Evolutionary conservation across 2,329 filamentous ascomycete species (phyloP), one percentile per base, ranked within the genome.

Genomic region (Didymellaceae sp.): DNA sequence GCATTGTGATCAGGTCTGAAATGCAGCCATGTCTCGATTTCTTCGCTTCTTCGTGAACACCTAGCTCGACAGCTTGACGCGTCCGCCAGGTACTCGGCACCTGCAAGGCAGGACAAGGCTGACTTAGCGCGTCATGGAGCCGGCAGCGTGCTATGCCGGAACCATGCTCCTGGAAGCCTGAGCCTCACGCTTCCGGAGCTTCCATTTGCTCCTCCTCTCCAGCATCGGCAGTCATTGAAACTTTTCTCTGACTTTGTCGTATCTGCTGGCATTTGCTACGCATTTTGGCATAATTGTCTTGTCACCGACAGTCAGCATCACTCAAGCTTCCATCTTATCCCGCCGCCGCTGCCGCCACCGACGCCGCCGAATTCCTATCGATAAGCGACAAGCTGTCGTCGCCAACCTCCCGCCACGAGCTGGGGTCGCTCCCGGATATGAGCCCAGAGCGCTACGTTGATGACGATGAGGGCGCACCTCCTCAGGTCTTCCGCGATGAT

Each of bases 321-420:
- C 5, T 28, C 33, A 21, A n/a, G n/a, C 16, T 26, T 30, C 18
- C n/a, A 45, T 28, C 34, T 25, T 35, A 28, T 11, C 31, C 30
- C 34, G 51, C 18, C n/a, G n/a, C n/a, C n/a, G n/a, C n/a, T n/a
- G n/a, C n/a, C n/a, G n/a, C n/a, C n/a, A n/a, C n/a, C n/a, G n/a
- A n/a, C n/a, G n/a, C n/a, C n/a, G n/a, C n/a, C 35, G 30, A 25
- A 24, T 54, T 38, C 45, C 50, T 59, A 63, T 59, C 54, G 49
- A 58, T 59, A 61, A 55, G 51, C 44, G 30, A 49, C 59, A 43
- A 51, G 34, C 31, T 45, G 49, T 47, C 66, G 52, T 65, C 61
- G 16, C 60, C 63, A 49, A 57, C 57, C 51, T 70, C 67, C 22
- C 69, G 61, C 61, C 65, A 69, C 67, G 66, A 71, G 58, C 59